Base-by-base conservation (phyloP, 352 stramenopile species). In the Peronospora farinosa region DNA sequence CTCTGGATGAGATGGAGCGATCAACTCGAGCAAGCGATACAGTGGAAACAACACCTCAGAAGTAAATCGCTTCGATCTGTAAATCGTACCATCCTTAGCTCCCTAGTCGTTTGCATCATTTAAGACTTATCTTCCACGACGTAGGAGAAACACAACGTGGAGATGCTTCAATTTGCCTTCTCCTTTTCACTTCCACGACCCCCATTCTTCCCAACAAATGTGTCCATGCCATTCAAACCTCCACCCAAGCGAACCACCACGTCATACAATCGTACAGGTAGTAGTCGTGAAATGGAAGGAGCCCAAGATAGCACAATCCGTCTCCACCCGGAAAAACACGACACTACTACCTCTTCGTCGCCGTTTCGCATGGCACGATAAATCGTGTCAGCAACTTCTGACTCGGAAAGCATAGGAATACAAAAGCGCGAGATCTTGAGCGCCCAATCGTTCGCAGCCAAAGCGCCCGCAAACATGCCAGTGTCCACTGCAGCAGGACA, bases 161-260 rank as follows among this genome's bases (percentile, higher is more conserved):
- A 5, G 1, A 27, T 27, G 3, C n/a, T 31, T 51, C 11, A 57
- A 7, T 46, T 47, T 11, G 5, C 13, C 21, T 62, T 66, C 25
- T 62, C 8, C 23, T 57, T 66, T 31, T 58, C 46, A 25, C 55
- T 47, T 19, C 9, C 63, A 10, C 65, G 78, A 5, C 35, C 76
- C 33, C 46, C 53, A 23, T 89, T 72, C 46, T 56, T 92, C 0
- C 79, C 76, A 1, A 84, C 72, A 40, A 91, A 91, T 23, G 74
- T 83, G 46, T 88, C 75, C 79, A 88, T 91, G 32, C 77, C 79
- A 32, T 81, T 61, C 28, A 82, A 51, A n/a, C 77, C 79, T 10
- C 79, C 79, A 15, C 66, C 71, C 15, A 91, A 35, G 2, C 56
- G 68, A 40, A 88, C 54, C n/a, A 86, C 51, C 28, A 57, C 11